These are phyloP conservation scores for Globisporangium solare DNA, from an alignment of 352 stramenopile species.

Conservation along the genomic window DNA sequence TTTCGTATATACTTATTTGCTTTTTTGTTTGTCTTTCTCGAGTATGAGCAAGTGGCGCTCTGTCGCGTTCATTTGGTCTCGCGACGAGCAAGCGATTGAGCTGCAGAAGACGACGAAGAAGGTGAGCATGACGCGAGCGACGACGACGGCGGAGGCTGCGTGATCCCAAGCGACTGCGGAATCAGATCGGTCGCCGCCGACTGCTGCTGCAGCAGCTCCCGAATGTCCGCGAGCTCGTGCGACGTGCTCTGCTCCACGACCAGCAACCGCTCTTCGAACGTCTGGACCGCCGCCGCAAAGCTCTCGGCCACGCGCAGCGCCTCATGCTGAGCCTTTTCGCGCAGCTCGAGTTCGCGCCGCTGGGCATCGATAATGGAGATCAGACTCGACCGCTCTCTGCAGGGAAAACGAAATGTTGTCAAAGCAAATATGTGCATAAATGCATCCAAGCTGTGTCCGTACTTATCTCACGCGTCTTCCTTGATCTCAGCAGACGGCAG, in stretches of 20 bases:
- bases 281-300: slow-evolving; percentile 46
- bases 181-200: slow-evolving; percentile 43
- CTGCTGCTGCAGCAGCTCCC: slow-evolving; percentile 37
- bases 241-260: slow-evolving; percentile 35
- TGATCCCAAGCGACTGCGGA: slow-evolving; percentile 43
- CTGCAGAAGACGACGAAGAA: neutral
- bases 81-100: no score
- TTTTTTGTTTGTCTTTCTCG: no score
- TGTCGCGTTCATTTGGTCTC: no score
- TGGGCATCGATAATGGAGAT: slow-evolving; percentile 61
- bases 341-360: slow-evolving; percentile 45
- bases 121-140: neutral
- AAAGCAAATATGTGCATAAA: no score
- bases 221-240: slow-evolving; percentile 42
- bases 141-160: slow-evolving; percentile 3
- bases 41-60: no score
- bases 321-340: slow-evolving; percentile 48
- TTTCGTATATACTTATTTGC: no score
- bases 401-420: no score
- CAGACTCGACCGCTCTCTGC: slow-evolving; percentile 49
- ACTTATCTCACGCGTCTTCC: slow-evolving; percentile 40
- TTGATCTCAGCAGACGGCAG: slow-evolving; percentile 13
- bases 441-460: no score
- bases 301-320: slow-evolving; percentile 45
- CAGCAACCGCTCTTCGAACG: slow-evolving; percentile 55